Evolutionary conservation across 805 yeast species (phyloP), one percentile per base, ranked within the genome.

Genomic region (Sungouiozyma intestinalis): DNA sequence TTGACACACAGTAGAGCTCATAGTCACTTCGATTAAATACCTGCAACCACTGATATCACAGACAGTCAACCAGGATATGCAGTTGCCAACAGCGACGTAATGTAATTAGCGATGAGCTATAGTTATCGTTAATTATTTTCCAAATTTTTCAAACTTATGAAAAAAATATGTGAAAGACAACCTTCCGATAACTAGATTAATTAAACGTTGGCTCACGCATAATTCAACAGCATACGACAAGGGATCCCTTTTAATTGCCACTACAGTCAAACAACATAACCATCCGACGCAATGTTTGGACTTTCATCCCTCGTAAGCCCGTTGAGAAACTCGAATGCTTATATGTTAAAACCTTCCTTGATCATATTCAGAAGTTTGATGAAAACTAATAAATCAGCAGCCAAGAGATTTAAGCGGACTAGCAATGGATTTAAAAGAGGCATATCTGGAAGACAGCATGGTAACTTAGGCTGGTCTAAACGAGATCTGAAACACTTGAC

Each of bases 401-500:
- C 87, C 39, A 85, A 83, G 59, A 75, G 97, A 65, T 85, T 92
- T 79, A 74, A 81, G 59, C 79, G 77, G 54, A 81, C 83, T 3
- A 85, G 83, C 2, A 67, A 68, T 36, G 74, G 76, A n/a, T 80
- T 70, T 63, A 74, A 78, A 52, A 68, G 85, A 57, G 88, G 73
- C 48, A 76, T 78, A 52, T 82, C 94, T 16, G 94, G 95, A 9
- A 76, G 95, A 67, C 82, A 84, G 50, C 97, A 88, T 60, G 96
- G 97, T 40, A 88, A 88, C 56, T 85, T 87, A 1, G 88, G 95
- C 17, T 88, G 92, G 81, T 73, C 87, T 27, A 66, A 74, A 34
- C 71, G 79, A 40, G 69, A 74, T 19, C 64, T 82, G 54, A 67
- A 75, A 46, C 72, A 71, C 52, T 69, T 81, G 62, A 74, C 77